Percentiles rank a stretch among this genome's conserved stretches.
phyloP scores from a whole-genome alignment of 1,284 basidiomycete genomes.

The Ustilago tritici region DNA sequence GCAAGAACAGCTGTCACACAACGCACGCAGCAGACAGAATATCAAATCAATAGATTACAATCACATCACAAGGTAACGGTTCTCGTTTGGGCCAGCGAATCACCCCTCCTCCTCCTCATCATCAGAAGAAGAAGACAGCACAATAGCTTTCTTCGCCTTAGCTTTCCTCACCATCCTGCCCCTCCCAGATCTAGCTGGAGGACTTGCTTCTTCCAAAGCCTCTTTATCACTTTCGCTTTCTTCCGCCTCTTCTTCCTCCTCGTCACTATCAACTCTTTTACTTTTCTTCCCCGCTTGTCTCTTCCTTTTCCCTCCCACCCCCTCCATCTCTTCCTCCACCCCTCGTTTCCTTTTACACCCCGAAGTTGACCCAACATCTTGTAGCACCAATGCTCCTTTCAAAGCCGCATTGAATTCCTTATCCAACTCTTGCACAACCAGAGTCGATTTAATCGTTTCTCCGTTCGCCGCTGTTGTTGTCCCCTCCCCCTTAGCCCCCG shows the following conservation, averaged over 20 bases:
- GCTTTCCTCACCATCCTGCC: background rate
- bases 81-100: no score
- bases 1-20: no score
- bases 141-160: background rate
- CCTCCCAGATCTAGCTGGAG: constrained; percentile 4
- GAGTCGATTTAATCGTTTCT: constrained; percentile 39
- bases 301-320: constrained; percentile 6
- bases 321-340: constrained; percentile 9
- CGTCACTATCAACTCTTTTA: constrained; percentile 14
- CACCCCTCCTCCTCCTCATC: background rate
- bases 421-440: constrained; percentile 70
- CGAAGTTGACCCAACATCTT: constrained; percentile 33
- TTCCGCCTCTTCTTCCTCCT: constrained; percentile 25
- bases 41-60: no score
- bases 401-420: constrained; percentile 75
- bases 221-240: constrained; percentile 68
- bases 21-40: no score
- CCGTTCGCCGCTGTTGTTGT: constrained; percentile 17
- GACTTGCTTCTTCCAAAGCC: constrained; percentile 10
- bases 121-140: constrained; percentile 5
- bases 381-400: constrained; percentile 67
- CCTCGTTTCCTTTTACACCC: no score
- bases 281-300: constrained; percentile 5
- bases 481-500: background rate
- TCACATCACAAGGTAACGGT: no score